These are phyloP conservation scores for Myriosclerotinia curreyana DNA, from an alignment of 2,329 filamentous ascomycete genomes.

Conservation along the genomic window DNA sequence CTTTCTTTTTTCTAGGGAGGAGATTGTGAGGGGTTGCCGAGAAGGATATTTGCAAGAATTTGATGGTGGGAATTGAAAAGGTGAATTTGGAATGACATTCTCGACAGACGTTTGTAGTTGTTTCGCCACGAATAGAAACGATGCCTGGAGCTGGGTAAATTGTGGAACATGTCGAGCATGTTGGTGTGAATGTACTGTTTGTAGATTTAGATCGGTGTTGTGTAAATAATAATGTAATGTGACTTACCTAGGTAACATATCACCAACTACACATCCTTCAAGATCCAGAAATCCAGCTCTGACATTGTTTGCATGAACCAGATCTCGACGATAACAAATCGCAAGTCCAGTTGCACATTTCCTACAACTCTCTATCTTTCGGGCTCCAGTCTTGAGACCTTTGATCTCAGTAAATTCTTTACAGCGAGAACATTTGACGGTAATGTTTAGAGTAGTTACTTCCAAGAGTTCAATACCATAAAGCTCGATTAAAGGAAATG, in stretches of 20 bases:
- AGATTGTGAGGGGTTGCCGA: conserved; percentile 44
- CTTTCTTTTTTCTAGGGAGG: conserved; percentile 45
- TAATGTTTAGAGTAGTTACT: conserved; percentile 62
- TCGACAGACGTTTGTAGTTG: conserved; percentile 70
- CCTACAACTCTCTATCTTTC: conserved; percentile 54
- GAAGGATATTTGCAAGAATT: conserved; percentile 68
- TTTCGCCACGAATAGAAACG: conserved; percentile 70
- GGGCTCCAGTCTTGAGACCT: conserved; percentile 56
- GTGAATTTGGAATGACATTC: conserved; percentile 78
- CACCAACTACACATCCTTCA: conserved; percentile 68
- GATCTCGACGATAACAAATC: conserved; percentile 60
- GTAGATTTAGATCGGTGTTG: conserved; percentile 3
- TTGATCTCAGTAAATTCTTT: conserved; percentile 69
- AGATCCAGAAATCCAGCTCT: conserved; percentile 77
- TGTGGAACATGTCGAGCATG: conserved; percentile 73
- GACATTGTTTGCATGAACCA: conserved; percentile 71
- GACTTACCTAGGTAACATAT: conserved; percentile 67
- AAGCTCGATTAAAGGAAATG: conserved; percentile 74
- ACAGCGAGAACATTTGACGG: conserved; percentile 75
- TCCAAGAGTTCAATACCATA: conserved; percentile 75
- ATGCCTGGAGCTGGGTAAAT: conserved; percentile 60
- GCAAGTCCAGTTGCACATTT: conserved; percentile 56
- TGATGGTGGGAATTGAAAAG: conserved; percentile 74
- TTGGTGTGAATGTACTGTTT: conserved; percentile 70
- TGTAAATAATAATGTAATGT: background rate